A percentile compares a stretch with the other conserved stretches of the same genome.
Evolutionary conservation across 2,329 filamentous ascomycete genomes (phyloP).

Genomic region (Dactylellina cionopaga): DNA sequence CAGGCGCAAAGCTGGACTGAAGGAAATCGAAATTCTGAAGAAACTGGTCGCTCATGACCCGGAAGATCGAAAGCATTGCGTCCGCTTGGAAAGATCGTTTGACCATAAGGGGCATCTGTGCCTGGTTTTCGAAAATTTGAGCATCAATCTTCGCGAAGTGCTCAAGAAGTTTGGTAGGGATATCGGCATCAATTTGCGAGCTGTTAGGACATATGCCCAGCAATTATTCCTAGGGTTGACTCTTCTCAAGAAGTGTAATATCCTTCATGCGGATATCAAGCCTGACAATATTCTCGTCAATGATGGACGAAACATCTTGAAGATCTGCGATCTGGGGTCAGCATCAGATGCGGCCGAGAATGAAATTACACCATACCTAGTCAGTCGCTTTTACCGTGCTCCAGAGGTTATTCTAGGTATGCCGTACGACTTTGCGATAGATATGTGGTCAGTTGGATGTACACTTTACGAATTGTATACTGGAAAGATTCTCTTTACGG

Average conservation of each 20-base stretch:
- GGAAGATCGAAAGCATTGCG: slow-evolving; percentile 89
- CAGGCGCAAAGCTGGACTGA: slow-evolving; percentile 84
- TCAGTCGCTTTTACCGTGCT: slow-evolving; percentile 96
- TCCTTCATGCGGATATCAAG: slow-evolving; percentile 95
- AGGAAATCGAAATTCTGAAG: slow-evolving; percentile 91
- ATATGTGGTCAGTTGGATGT: slow-evolving; percentile 98
- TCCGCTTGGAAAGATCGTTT: slow-evolving; percentile 86
- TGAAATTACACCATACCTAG: slow-evolving; percentile 91
- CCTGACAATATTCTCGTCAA: slow-evolving; percentile 97
- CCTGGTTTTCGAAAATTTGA: slow-evolving; percentile 93
- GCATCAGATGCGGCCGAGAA: slow-evolving; percentile 90
- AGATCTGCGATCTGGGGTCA: slow-evolving; percentile 97
- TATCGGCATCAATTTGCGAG: slow-evolving; percentile 87
- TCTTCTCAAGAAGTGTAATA: slow-evolving; percentile 88
- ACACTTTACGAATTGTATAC: slow-evolving; percentile 97
- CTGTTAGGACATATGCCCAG: slow-evolving; percentile 87
- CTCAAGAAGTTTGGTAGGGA: slow-evolving; percentile 96
- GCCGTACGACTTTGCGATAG: slow-evolving; percentile 90
- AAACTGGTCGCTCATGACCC: slow-evolving; percentile 86
- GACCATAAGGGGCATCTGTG: slow-evolving; percentile 95
- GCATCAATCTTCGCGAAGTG: slow-evolving; percentile 91
- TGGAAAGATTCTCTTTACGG: slow-evolving; percentile 95
- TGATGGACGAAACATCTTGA: slow-evolving; percentile 82
- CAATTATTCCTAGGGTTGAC: slow-evolving; percentile 92
- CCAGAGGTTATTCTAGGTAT: slow-evolving; percentile 96